Evolutionary conservation across 176 grass and related monocot species (phyloP), one percentile per base, ranked within the genome.

Genomic region (Otatea glauca): DNA sequence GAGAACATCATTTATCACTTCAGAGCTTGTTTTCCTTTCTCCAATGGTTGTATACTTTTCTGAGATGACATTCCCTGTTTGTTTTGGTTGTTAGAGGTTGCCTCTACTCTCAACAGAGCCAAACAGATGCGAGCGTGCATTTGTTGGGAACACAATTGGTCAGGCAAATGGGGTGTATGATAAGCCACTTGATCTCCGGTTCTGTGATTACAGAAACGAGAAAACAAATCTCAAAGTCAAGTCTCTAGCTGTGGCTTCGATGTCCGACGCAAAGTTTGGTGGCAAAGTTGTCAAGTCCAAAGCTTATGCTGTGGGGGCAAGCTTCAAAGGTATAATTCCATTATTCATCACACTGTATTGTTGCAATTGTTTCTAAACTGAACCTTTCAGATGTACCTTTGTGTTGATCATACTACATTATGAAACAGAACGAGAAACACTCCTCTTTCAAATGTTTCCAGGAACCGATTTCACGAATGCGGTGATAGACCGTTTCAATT

Each of bases 151-250:
- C 85, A 98, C 96, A 53, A 95, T 98, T 23, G 96, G 93, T 65
- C 96, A 95, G 77, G 96, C 96, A 70, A 95, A 98, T 53, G 96
- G 96, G 64, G 96, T 98, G 61, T 95, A 98, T 62, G 96, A 95
- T 86, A 98, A 98, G 78, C 89, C 91, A 16, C 84, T 98, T 55
- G 93, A 98, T 71, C 93, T 98, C 51, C 89, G 93, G 42, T 95
- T 95, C 50, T 98, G 96, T 27, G 93, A 95, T 79, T 98, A 89
- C 85, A 47, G 87, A 54, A 90, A 95, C 13, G 89, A 95, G 38
- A 94, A 95, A 84, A 70, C 39, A 23, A 92, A 98, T 78, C 85
- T 98, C 65, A 95, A 98, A 78, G 96, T 93, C 49, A 98, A 95
- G 79, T 87, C 96, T 23, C 91, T 98, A 62, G 79, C 96, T 16